phyloP scores from a whole-genome alignment of 805 yeast species.

The Metschnikowia lunata region DNA sequence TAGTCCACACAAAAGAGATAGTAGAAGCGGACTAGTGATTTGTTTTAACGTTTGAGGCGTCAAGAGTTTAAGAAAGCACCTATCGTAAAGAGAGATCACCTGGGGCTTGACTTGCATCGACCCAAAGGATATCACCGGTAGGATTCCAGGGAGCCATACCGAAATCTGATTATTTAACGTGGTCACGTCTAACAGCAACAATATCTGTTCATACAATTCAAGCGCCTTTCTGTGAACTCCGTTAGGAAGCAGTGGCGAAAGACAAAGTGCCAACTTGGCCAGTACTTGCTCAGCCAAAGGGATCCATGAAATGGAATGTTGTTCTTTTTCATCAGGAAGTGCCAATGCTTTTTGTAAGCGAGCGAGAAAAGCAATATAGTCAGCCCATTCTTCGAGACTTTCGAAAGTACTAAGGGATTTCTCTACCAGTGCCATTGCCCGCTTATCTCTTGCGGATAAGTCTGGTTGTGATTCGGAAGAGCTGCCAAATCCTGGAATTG shows the following conservation, averaged over 20 bases:
- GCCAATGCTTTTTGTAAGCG: conserved; percentile 68
- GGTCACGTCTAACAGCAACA: conserved; percentile 56
- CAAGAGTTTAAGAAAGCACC: conserved; percentile 43
- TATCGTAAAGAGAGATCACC: conserved; percentile 57
- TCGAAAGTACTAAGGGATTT: conserved; percentile 74
- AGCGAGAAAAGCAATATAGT: conserved; percentile 84
- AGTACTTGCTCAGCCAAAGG: conserved; percentile 69
- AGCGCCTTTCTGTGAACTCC: conserved; percentile 93
- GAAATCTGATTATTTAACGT: conserved; percentile 52
- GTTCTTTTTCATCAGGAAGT: conserved; percentile 22
- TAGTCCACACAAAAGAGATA: conserved; percentile 78
- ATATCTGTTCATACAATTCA: conserved; percentile 68
- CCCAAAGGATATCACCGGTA: conserved; percentile 85
- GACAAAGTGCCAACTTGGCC: conserved; percentile 68
- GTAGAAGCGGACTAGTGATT: conserved; percentile 62
- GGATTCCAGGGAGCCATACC: conserved; percentile 88
- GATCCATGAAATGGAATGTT: conserved; percentile 42
- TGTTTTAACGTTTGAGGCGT: conserved; percentile 39
- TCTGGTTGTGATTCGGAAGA: background rate
- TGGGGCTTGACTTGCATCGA: conserved; percentile 84
- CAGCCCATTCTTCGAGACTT: conserved; percentile 94
- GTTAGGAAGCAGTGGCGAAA: conserved; percentile 79
- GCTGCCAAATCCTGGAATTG: conserved; percentile 8
- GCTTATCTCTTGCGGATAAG: conserved; percentile 54
- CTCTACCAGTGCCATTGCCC: conserved; percentile 63